Base-by-base conservation (phyloP, 768 basidiomycete species). In the Mycena pura region DNA sequence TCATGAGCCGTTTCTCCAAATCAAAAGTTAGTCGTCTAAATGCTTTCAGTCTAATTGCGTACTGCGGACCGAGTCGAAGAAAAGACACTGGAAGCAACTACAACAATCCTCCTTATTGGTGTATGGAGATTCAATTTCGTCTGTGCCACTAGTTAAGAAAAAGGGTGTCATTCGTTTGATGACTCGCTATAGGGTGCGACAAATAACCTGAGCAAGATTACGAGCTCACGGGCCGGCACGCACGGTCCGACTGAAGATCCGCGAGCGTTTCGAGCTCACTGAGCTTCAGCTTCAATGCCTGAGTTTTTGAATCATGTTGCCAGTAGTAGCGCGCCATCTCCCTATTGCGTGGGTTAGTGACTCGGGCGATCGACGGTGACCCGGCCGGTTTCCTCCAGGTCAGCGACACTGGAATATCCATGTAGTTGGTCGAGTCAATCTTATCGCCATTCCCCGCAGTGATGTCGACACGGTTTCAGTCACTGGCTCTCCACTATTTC, bases 1-100 rank as follows among this genome's bases (percentile, higher is more conserved):
- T 63, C 52, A 74, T 65, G 28, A 68, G 69, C 46, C 66, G 56
- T 32, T 57, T 66, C 34, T 74, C 70, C 17, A 59, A 69, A 50
- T 66, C 72, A 62, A 81, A 69, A 74, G 69, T 66, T 34, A 79
- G 74, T 70, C 66, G 43, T 36, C 22, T 25, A n/a, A n/a, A n/a
- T n/a, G n/a, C 21, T 14, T 2, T 43, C 29, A 38, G 28, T 17
- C n/a, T 31, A 34, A 36, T 41, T 65, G 54, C 27, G 58, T 57
- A 24, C 32, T 56, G 36, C 24, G 39, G 15, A 55, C 57, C 0
- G 60, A 66, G 50, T 40, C 57, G 3, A 66, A 66, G 57, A 66
- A 59, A 40, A 62, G 62, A 36, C 64, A 60, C 19, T 45, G 60
- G 38, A 66, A 66, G 17, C 39, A 45, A 25, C 47, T 46, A 19